A percentile compares a stretch with the other conserved stretches of the same genome.
Conservation (phyloP, 1,139 yeast genomes). For the Lodderomyces orthopsilosis region DNA sequence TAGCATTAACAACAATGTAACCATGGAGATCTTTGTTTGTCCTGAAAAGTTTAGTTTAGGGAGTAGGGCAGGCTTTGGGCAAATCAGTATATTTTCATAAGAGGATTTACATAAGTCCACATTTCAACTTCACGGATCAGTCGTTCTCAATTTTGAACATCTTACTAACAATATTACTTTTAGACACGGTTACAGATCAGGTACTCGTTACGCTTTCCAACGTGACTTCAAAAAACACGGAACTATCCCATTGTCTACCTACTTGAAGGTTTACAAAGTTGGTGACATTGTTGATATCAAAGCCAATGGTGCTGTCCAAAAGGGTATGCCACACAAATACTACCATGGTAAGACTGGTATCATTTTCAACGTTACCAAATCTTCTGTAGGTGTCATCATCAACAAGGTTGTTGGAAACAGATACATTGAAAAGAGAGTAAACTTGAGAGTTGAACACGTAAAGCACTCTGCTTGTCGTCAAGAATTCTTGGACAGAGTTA, state of each 20-base stretch:
- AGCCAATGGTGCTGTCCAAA: constrained; percentile 98
- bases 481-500: constrained; percentile 98
- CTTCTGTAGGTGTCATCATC: constrained; percentile 96
- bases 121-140: background rate
- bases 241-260: constrained; percentile 88
- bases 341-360: constrained; percentile 99
- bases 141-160: background rate
- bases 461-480: constrained; percentile 99
- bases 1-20: too few species aligned
- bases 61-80: too few species aligned
- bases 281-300: constrained; percentile 99
- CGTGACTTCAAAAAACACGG: constrained; percentile 99
- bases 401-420: constrained; percentile 99
- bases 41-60: too few species aligned
- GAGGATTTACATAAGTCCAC: too few species aligned
- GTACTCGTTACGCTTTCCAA: constrained; percentile 99
- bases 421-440: constrained; percentile 97
- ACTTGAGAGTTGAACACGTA: constrained; percentile 97
- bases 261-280: constrained; percentile 96
- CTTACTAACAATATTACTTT: constrained; percentile 9
- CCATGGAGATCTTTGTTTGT: too few species aligned
- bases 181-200: constrained; percentile 99
- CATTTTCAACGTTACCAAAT: constrained; percentile 96
- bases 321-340: constrained; percentile 99
- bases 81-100: too few species aligned